phyloP scores from a whole-genome alignment of 129 eudicot genomes.

The Apium graveolens region DNA sequence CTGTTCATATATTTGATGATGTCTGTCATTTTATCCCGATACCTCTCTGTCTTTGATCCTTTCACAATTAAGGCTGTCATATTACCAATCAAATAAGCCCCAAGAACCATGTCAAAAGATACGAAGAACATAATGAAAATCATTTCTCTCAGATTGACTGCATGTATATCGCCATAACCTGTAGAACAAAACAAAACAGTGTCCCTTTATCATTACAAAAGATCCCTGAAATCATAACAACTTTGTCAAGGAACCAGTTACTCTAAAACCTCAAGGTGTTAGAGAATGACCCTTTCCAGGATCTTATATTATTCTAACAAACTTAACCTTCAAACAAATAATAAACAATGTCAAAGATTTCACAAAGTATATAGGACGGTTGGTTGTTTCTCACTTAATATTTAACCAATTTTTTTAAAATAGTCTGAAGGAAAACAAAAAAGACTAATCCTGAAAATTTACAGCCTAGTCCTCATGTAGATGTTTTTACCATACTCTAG shows the following conservation, averaged over 20 bases:
- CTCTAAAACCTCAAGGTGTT: too few relatives aligned
- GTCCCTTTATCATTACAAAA: slow-evolving; percentile 6
- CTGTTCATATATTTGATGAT: slow-evolving; percentile 85
- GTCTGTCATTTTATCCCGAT: slow-evolving; percentile 90
- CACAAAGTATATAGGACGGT: too few relatives aligned
- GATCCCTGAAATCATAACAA: not conserved
- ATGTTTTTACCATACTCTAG: not conserved
- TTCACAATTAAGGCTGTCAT: slow-evolving; percentile 94
- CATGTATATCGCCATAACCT: slow-evolving; percentile 98
- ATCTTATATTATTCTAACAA: too few relatives aligned
- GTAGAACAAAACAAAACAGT: slow-evolving; percentile 19
- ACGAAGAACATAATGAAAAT: slow-evolving; percentile 82
- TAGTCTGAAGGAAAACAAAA: not conserved
- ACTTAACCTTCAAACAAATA: not conserved
- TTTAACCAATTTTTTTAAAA: not conserved
- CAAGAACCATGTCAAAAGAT: slow-evolving; percentile 93
- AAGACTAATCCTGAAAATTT: not conserved
- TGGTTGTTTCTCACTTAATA: not conserved
- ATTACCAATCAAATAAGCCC: slow-evolving; percentile 98
- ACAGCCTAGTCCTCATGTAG: not conserved
- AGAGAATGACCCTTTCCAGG: too few relatives aligned
- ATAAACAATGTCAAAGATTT: not conserved
- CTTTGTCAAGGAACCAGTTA: too few relatives aligned
- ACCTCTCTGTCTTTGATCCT: slow-evolving; percentile 92
- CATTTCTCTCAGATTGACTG: slow-evolving; percentile 93